Conservation (phyloP, 192 early-diverging fungal genomes). For the Neocallimastix lanati region DNA sequence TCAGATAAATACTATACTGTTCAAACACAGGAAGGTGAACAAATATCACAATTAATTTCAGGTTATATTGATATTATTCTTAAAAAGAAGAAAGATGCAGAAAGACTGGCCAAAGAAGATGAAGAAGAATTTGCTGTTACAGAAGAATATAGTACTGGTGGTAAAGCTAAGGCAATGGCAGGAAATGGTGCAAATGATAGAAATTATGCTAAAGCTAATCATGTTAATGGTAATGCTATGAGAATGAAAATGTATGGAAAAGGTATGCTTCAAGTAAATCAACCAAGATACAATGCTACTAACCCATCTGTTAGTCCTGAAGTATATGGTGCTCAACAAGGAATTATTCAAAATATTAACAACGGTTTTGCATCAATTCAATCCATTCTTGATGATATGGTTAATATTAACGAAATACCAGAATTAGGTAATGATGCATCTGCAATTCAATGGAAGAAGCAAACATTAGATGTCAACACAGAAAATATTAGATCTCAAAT, state of each 20-base stretch:
- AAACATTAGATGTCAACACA: conserved; percentile 31
- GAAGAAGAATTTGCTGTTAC: conserved; percentile 26
- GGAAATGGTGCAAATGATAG: neutral
- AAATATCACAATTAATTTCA: conserved; percentile 33
- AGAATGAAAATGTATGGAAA: conserved; percentile 11
- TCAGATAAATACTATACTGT: conserved; percentile 32
- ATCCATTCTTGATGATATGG: conserved; percentile 15
- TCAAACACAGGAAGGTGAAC: conserved; percentile 33
- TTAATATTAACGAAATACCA: conserved; percentile 18
- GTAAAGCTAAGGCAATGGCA: neutral
- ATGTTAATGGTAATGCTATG: conserved; percentile 4
- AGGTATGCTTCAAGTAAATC: neutral
- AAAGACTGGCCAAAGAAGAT: conserved; percentile 17
- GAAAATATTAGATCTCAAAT: conserved; percentile 23
- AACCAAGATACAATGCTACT: conserved; percentile 2
- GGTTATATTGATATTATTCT: conserved; percentile 48
- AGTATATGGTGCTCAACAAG: conserved; percentile 22
- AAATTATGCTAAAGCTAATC: conserved; percentile 1
- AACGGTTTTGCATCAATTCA: conserved; percentile 22
- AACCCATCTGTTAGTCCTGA: conserved; percentile 10
- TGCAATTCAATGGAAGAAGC: conserved; percentile 26
- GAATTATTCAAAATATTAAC: conserved; percentile 18
- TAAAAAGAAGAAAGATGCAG: conserved; percentile 32
- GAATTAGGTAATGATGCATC: conserved; percentile 25
- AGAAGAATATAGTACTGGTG: conserved; percentile 22